A percentile compares a stretch with the other conserved stretches of the same genome.
These are phyloP conservation scores for Solanum commersonii DNA, from an alignment of 257 asterid genomes.

Conservation along the genomic window DNA sequence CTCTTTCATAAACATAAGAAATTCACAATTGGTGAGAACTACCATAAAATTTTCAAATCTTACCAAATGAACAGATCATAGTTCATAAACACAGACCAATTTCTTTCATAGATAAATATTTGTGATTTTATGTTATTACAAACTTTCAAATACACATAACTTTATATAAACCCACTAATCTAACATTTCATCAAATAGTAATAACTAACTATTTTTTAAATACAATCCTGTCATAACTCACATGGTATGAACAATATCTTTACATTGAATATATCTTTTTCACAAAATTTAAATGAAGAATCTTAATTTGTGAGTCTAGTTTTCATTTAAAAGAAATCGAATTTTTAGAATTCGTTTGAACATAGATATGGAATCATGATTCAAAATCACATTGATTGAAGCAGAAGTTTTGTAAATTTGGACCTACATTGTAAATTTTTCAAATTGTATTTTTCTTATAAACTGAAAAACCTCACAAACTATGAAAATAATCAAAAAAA, in stretches of 20 bases:
- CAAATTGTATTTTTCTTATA: too few relatives aligned
- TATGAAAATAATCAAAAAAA: accelerated
- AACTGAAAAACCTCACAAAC: too few relatives aligned
- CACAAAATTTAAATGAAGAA: background rate
- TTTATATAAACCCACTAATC: background rate
- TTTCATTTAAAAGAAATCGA: background rate
- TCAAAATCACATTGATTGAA: background rate
- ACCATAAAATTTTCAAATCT: background rate
- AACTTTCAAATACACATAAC: too few relatives aligned
- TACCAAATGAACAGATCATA: background rate
- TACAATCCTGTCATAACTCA: background rate
- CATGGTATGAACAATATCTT: background rate
- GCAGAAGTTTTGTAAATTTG: background rate
- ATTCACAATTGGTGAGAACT: too few relatives aligned
- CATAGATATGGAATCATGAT: background rate
- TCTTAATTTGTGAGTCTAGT: background rate
- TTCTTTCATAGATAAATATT: background rate
- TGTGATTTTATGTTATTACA: background rate
- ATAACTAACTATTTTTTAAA: too few relatives aligned
- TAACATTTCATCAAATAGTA: background rate
- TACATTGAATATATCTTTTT: background rate
- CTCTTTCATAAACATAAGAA: background rate
- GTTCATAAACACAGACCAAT: background rate
- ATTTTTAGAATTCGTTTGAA: too few relatives aligned
- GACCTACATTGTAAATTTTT: too few relatives aligned